These are phyloP conservation scores for Phlebiopsis gigantea DNA, from an alignment of 768 basidiomycete species.

Conservation along the genomic window DNA sequence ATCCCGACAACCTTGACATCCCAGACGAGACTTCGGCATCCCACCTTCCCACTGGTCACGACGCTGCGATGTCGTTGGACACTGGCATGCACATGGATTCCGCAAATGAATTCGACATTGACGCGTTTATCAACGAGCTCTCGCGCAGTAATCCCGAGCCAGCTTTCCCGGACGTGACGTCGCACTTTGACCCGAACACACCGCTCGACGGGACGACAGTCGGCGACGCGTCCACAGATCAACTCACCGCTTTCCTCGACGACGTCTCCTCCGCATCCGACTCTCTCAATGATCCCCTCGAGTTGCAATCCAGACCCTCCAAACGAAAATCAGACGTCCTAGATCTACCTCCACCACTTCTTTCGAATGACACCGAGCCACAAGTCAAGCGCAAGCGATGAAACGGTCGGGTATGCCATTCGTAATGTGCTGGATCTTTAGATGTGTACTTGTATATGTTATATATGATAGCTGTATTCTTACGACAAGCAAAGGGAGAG, in stretches of 20 bases:
- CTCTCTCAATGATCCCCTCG: background rate
- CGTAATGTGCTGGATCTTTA: slow-evolving; percentile 9
- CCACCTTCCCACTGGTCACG: background rate
- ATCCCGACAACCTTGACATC: slow-evolving; percentile 34
- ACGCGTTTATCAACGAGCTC: slow-evolving; percentile 36
- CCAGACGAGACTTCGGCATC: background rate
- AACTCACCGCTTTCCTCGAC: slow-evolving; percentile 38
- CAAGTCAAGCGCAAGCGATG: slow-evolving; percentile 26
- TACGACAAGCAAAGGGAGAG: slow-evolving; percentile 7
- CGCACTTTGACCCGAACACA: slow-evolving; percentile 27
- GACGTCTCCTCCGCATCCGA: slow-evolving; percentile 30
- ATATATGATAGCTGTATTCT: slow-evolving; percentile 21
- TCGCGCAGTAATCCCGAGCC: slow-evolving; percentile 24
- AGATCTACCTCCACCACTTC: slow-evolving; percentile 18
- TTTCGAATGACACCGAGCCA: slow-evolving; percentile 11
- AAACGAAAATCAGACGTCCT: slow-evolving; percentile 29
- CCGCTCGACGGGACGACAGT: slow-evolving; percentile 29
- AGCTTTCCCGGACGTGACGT: slow-evolving; percentile 29
- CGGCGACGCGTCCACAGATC: slow-evolving; percentile 29
- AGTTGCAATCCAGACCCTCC: background rate
- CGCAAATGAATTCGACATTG: slow-evolving; percentile 33
- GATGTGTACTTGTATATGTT: slow-evolving; percentile 24
- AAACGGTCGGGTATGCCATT: background rate
- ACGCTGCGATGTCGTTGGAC: background rate
- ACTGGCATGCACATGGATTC: slow-evolving; percentile 11